A percentile compares a stretch with the other conserved stretches of the same genome.
Evolutionary conservation across 1,284 basidiomycete genomes (phyloP).

Genomic region (Hymenochaete sp.): DNA sequence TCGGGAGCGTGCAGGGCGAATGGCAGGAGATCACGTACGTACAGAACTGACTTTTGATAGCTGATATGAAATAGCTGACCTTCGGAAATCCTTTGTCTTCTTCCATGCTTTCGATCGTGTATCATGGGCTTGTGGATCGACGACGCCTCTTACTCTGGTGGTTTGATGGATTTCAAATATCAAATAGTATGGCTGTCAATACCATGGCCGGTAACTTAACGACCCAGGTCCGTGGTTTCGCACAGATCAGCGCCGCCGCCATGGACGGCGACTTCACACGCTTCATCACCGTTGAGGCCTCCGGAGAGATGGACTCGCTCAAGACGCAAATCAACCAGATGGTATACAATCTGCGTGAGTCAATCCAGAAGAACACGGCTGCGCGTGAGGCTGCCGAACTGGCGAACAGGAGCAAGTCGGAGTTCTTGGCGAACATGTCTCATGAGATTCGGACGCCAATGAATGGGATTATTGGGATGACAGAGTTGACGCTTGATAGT

Average conservation of each 20-base stretch:
- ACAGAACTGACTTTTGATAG: conserved; percentile 22
- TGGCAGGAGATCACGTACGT: conserved; percentile 98
- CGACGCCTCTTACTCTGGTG: not conserved
- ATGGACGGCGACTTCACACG: conserved; percentile 99
- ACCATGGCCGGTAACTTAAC: conserved; percentile 96
- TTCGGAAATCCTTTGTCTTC: not conserved
- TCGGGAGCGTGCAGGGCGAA: conserved; percentile 93
- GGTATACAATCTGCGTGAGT: conserved; percentile 96
- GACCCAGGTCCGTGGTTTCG: conserved; percentile 98
- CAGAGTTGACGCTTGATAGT: conserved; percentile 92
- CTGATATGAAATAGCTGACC: not conserved
- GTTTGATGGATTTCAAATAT: not conserved
- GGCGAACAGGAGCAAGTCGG: conserved; percentile 93
- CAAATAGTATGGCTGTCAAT: conserved; percentile 75
- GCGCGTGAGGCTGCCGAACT: conserved; percentile 96
- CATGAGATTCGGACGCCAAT: conserved; percentile 97
- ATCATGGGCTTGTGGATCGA: not conserved
- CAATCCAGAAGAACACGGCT: conserved; percentile 98
- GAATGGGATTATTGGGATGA: conserved; percentile 99
- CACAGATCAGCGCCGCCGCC: conserved; percentile 96
- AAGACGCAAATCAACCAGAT: conserved; percentile 99
- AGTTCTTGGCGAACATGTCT: conserved; percentile 98
- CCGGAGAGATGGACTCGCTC: conserved; percentile 98
- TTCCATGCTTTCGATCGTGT: conserved; percentile 1
- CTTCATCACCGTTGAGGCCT: conserved; percentile 98